Evolutionary conservation across 2,329 filamentous ascomycete genomes (phyloP), one percentile per base, ranked within the genome.

Genomic region (Akanthomyces uredinophilus): DNA sequence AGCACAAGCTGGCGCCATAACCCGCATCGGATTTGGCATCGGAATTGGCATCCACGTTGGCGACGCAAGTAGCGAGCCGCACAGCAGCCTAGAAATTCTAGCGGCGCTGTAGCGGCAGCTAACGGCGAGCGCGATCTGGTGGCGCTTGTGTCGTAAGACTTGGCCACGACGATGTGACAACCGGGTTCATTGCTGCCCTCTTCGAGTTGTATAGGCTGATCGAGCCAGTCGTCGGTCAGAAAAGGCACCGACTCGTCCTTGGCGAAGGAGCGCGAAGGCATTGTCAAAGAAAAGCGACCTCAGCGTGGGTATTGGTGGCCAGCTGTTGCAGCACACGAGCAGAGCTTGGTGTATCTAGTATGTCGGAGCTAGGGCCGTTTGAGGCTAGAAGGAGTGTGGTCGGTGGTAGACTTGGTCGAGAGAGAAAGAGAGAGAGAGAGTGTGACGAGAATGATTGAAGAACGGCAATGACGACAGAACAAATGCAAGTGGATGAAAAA

Each of bases 51-150:
- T 35, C 32, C 32, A 35, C 32, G 32, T 11, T 35, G 39, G 39
- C 58, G 58, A 20, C 58, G 58, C 27, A 60, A 20, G 29, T 37
- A 60, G 3, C 58, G 58, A 37, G 50, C 49, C 1, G 47, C 47
- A 22, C 58, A 54, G 8, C 58, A 53, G 58, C 58, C 58, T 16
- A 60, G 18, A 10, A 43, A 44, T 10, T 50, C 49, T 35, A 60
- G 29, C 10, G 58, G 58, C 10, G 49, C 32, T 0, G 50, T 39
- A 6, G 49, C 58, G 6, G 58, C 49, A 39, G 50, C 58, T 22
- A 60, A 51, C 0, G 58, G 58, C 41, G 58, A 60, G 29, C 49
- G 35, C 49, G 58, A 60, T 54, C 58, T 43, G 39, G 47, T 60
- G 58, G 58, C 58, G 58, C 50, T 46, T 13, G 37, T 54, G 29